Evolutionary conservation across 139 green algal species (phyloP).

Genomic region (Penium margaritaceum): DNA sequence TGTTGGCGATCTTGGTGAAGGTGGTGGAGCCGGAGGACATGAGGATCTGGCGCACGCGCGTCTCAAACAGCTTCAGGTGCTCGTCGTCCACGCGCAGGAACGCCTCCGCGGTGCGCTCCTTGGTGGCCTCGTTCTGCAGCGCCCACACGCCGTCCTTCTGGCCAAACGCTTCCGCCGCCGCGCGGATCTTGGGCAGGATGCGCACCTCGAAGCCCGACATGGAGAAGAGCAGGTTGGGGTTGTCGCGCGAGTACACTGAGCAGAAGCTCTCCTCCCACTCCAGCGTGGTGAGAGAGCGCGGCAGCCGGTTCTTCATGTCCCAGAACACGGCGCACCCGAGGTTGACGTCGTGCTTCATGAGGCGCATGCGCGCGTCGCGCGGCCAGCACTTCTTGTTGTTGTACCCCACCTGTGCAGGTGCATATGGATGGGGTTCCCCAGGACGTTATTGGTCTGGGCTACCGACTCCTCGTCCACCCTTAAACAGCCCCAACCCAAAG

Average conservation of each 20-base stretch:
- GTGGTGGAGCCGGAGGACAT: slow-evolving; percentile 95
- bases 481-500: too few relatives aligned
- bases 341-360: slow-evolving; percentile 99
- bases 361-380: slow-evolving; percentile 92
- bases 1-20: slow-evolving; percentile 99
- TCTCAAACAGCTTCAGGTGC: slow-evolving; percentile 91
- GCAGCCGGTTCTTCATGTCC: slow-evolving; percentile 66
- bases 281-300: slow-evolving; percentile 83
- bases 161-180: slow-evolving; percentile 73
- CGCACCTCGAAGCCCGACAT: slow-evolving; percentile 97
- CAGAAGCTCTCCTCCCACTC: slow-evolving; percentile 96
- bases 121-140: slow-evolving; percentile 92
- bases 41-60: slow-evolving; percentile 89
- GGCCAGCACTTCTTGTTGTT: slow-evolving; percentile 99
- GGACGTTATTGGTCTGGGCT: too few relatives aligned
- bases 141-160: slow-evolving; percentile 93
- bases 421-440: too few relatives aligned
- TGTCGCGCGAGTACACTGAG: slow-evolving; percentile 90
- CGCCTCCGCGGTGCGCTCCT: slow-evolving; percentile 86
- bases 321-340: slow-evolving; percentile 77
- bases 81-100: slow-evolving; percentile 97
- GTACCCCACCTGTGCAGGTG: too few relatives aligned
- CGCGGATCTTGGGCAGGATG: slow-evolving; percentile 89
- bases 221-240: slow-evolving; percentile 97
- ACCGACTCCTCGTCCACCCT: too few relatives aligned